Percentiles rank a stretch among this genome's conserved stretches.
These are phyloP conservation scores for Xylariales sp. DNA, from an alignment of 2,329 filamentous ascomycete genomes.

Conservation along the genomic window DNA sequence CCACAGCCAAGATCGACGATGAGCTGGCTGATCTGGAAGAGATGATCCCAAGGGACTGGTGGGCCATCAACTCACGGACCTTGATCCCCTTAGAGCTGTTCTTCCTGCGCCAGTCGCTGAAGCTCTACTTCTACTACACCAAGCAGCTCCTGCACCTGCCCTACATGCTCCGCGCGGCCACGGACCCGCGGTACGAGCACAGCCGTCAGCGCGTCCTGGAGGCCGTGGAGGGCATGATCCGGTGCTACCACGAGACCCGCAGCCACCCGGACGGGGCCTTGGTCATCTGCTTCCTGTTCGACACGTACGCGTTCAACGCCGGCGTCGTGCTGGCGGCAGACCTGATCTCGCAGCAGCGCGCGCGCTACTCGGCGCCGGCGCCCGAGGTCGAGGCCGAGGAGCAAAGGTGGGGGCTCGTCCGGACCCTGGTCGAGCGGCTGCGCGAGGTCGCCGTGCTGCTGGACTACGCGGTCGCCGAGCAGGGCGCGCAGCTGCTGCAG, in stretches of 20 bases:
- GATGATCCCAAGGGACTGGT: neutral
- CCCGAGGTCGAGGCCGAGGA: neutral
- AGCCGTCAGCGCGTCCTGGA: slow-evolving; percentile 2
- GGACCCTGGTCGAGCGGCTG: neutral
- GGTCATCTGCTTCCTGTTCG: slow-evolving; percentile 5
- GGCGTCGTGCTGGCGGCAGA: slow-evolving; percentile 2
- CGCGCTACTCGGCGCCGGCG: neutral
- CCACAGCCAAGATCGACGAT: neutral
- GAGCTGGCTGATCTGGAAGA: neutral
- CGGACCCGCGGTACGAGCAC: slow-evolving; percentile 1
- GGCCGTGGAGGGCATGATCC: neutral
- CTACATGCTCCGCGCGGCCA: slow-evolving; percentile 1
- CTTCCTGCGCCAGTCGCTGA: neutral
- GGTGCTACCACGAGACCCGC: neutral
- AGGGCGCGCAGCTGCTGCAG: slow-evolving; percentile 2
- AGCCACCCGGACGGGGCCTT: slow-evolving; percentile 1
- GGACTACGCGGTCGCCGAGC: slow-evolving; percentile 1
- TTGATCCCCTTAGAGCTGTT: neutral
- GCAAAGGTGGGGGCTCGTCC: neutral
- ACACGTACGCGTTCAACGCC: slow-evolving; percentile 4
- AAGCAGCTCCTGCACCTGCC: slow-evolving; percentile 3
- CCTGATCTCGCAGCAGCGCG: slow-evolving; percentile 2
- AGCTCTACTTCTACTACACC: slow-evolving; percentile 1
- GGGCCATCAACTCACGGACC: neutral
- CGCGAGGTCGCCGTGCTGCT: neutral